Evolutionary conservation across 2,329 filamentous ascomycete species (phyloP), one percentile per base, ranked within the genome.

Genomic region (Talaromyces sp.): DNA sequence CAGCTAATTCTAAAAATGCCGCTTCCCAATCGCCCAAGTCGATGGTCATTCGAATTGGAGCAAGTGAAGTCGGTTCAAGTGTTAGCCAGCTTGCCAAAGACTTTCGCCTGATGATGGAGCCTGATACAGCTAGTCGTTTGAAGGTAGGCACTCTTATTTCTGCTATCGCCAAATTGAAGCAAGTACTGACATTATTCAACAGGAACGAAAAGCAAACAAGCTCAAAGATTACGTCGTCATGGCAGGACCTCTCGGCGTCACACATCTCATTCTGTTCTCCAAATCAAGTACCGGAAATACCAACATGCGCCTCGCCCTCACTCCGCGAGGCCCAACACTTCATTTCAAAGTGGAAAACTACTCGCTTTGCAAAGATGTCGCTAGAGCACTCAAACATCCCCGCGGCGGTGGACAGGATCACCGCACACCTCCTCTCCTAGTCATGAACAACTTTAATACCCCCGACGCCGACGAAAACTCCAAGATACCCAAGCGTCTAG

Each of bases 1-100:
- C 70, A 69, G 79, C 66, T 67, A 81, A 71, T 61, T 73, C 73
- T 58, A 83, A 84, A 66, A 80, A 82, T 48, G 57, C 33, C 39
- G 61, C 39, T 14, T 63, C 61, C 14, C 50, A 60, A 46, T 84
- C 87, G 58, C 95, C 95, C 37, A 97, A 97, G 83, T 96, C 90
- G 75, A 97, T 99, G 93, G 93, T 99, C 63, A 96, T 99, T 77
- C 91, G 95, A 69, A 93, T 97, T 71, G 95, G 95, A 70, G 93
- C 93, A 69, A 90, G 92, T 71, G 91, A 97, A 74, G 92, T 99
- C 59, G 95, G 95, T 63, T 86, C 91, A 64, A 96, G 90, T 75
- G 85, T 99, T 70, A 93, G 89, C 75, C 93, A 98, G 79, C 82
- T 99, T 69, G 93, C 93, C 23, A 88, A 90, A 69, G 95, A 99